phyloP scores from a whole-genome alignment of 2,329 filamentous ascomycete species.

The Penicillium sp. region DNA sequence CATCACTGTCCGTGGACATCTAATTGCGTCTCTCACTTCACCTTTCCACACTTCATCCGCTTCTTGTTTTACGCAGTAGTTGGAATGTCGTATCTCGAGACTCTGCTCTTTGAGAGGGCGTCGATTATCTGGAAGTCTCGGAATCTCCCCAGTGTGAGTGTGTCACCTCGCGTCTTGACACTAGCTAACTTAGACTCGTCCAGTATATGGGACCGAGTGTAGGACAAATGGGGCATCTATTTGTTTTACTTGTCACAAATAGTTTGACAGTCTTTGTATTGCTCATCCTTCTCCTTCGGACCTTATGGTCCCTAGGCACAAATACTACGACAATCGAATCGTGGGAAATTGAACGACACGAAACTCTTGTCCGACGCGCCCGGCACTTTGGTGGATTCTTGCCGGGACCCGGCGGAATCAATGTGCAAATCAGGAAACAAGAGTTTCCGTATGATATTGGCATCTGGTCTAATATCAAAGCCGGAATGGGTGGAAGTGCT shows the following conservation, averaged over 20 bases:
- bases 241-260: constrained; percentile 59
- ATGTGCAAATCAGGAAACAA: constrained; percentile 60
- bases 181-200: background rate
- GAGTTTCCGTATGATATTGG: constrained; percentile 71
- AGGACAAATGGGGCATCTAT: constrained; percentile 59
- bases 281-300: constrained; percentile 58
- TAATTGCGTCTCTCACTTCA: constrained; percentile 70
- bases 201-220: constrained; percentile 64
- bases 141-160: constrained; percentile 60
- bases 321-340: constrained; percentile 69
- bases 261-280: constrained; percentile 63
- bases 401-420: constrained; percentile 60
- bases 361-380: constrained; percentile 51
- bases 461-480: constrained; percentile 63
- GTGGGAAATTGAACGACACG: constrained; percentile 62
- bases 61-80: constrained; percentile 64
- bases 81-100: constrained; percentile 63
- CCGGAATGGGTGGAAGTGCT: constrained; percentile 62
- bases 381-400: constrained; percentile 61
- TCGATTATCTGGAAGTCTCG: constrained; percentile 60
- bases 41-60: constrained; percentile 68
- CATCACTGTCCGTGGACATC: constrained; percentile 71
- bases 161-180: background rate
- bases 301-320: constrained; percentile 58
- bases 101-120: constrained; percentile 57